Evolutionary conservation across 352 stramenopile genomes (phyloP).

Genomic region (Globisporangium megalacanthum): DNA sequence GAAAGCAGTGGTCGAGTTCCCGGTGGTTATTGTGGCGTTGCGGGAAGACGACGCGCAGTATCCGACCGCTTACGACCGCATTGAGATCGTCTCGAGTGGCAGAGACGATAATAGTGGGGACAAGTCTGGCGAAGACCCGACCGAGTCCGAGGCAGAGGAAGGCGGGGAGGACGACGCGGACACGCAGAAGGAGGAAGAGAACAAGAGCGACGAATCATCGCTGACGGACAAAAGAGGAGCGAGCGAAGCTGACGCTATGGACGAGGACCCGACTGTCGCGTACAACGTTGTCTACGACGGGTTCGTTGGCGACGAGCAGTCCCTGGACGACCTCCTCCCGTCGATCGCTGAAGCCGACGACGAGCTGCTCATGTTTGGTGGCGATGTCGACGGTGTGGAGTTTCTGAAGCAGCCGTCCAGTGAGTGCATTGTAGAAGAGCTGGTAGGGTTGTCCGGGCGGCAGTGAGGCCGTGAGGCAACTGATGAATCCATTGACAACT

Average conservation of each 20-base stretch:
- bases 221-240: not conserved
- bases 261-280: no score
- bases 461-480: no score
- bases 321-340: conserved; percentile 14
- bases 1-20: conserved; percentile 78
- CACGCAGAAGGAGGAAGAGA: not conserved
- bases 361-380: conserved; percentile 15
- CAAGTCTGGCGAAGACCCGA: conserved; percentile 8
- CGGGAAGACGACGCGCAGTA: conserved; percentile 44
- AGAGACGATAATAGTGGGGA: conserved; percentile 4
- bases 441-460: no score
- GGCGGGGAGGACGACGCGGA: not conserved
- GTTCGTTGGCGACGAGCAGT: conserved; percentile 8
- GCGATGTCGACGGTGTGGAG: conserved; percentile 10
- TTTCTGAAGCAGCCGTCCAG: conserved; percentile 3
- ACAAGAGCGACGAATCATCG: no score
- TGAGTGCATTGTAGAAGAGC: no score
- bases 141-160: not conserved
- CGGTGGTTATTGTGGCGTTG: conserved; percentile 57
- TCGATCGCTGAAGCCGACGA: conserved; percentile 15
- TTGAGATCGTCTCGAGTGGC: conserved; percentile 42
- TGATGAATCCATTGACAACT: no score
- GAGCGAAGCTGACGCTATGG: not conserved
- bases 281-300: not conserved
- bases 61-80: conserved; percentile 52